Base-by-base conservation (phyloP, 2,329 filamentous ascomycete species). In the Aspergillus sp. region DNA sequence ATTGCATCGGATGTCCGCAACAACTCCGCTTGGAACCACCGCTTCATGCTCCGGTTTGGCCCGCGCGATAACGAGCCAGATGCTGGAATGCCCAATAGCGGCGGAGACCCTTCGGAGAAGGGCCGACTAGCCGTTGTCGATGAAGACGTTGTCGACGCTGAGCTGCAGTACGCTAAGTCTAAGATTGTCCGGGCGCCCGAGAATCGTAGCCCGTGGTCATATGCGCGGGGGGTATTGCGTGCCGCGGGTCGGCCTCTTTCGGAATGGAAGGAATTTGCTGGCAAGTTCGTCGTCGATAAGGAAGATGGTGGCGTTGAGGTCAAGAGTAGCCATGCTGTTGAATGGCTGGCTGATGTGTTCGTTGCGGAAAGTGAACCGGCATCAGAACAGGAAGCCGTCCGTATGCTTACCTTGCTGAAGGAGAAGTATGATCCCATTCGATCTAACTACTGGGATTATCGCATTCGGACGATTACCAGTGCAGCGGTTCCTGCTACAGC, bases 11-110 rank as follows among this genome's bases (percentile, higher is more conserved):
- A 99, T 76, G 87, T 98, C 61, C 86, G 93, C 71, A 99, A 99
- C 80, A 99, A 99, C 77, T 95, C 91, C 48, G 95, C 94, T 15
- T 99, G 95, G 95, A 96, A 94, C 66, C 94, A 99, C 81, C 89
- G 95, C 55, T 98, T 95, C 82, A 97, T 94, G 75, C 75, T 98
- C n/a, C 87, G 94, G 17, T 96, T 97, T 85, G 74, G 81, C 84
- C 81, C 89, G 82, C 19, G 79, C 10, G 73, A 74, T 36, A 78
- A 77, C 28, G 71, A 76, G 60, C 74, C 72, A 64, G 65, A 75
- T 67, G 62, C 76, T 60, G 70, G 79, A 65, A 65, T 79, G 72
- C 68, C 70, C 13, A 70, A 74, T 28, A 65, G 62, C 58, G 50
- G 56, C 21, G 47, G 64, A 10, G 8, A 61, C 1, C 59, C 67